Base-by-base conservation (phyloP, 176 grass and related monocot genomes). In the Microstegium vimineum region DNA sequence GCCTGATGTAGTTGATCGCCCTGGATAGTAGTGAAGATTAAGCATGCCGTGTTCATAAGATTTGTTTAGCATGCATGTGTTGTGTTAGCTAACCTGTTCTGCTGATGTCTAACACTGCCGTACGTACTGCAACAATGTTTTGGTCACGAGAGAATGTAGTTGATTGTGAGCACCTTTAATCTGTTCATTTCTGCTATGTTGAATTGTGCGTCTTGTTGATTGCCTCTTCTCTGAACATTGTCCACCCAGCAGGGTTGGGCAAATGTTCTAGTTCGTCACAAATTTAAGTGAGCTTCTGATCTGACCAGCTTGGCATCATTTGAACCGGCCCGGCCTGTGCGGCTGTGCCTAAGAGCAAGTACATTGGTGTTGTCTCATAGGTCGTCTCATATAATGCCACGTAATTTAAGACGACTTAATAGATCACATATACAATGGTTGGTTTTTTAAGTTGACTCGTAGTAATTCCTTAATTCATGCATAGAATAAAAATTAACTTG, bases 41-140 rank as follows among this genome's bases (percentile, higher is more conserved):
- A 14, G 54, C 76, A 84, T 81, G 77, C 82, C 11, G 37, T 81
- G 87, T 82, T 52, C 49, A 77, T 86, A 89, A 63, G 20, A 66
- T 85, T 86, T 57, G 11, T 42, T 46, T 77, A 8, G 88, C 49
- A 49, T 86, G 88, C 47, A 62, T 74, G 60, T 82, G 32, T 60
- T 82, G 82, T 73, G 79, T 82, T 88, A 82, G 46, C 47, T 77
- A 10, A 73, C 54, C 26, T 40, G 5, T 41, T 52, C 10, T 66
- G 33, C 20, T 82, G 45, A 46, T 72, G 78, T 77, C 11, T 57
- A 38, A 71, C 77, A n/a, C 22, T 8, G 15, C 23, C 4, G 2
- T 71, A 64, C 3, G 17, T 1, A 51, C 17, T 18, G 32, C 28
- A 28, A 57, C 28, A 73, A 17, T 72, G 45, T 78, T 90, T 66